phyloP scores from a whole-genome alignment of 2,329 filamentous ascomycete species.

The Verruconis gallopava region DNA sequence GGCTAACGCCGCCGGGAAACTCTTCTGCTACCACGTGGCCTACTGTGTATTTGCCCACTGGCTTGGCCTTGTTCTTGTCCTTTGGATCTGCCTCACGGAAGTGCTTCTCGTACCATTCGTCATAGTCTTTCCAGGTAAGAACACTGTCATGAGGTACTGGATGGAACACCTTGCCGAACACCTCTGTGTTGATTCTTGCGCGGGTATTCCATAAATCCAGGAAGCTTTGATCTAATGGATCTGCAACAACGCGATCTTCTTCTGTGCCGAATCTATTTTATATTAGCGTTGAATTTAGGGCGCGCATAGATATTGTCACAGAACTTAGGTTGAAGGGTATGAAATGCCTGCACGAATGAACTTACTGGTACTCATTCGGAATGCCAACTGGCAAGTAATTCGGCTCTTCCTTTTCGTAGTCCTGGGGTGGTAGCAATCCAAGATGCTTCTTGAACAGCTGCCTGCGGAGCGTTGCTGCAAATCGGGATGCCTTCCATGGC shows the following conservation, averaged over 20 bases:
- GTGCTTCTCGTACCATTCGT: constrained; percentile 54
- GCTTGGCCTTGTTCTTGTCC: constrained; percentile 25
- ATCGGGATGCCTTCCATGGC: constrained; percentile 58
- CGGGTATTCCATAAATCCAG: constrained; percentile 58
- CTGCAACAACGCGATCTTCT: constrained; percentile 48
- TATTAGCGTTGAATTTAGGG: no score
- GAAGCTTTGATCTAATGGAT: constrained; percentile 60
- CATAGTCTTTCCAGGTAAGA: constrained; percentile 59
- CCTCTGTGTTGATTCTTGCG: constrained; percentile 65
- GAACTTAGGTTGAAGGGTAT: no score
- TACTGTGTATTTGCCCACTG: constrained; percentile 52
- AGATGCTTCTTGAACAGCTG: constrained; percentile 87
- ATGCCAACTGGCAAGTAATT: constrained; percentile 46
- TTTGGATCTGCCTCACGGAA: constrained; percentile 39
- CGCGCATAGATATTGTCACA: no score
- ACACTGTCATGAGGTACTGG: constrained; percentile 57
- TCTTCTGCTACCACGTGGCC: constrained; percentile 64
- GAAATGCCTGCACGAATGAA: no score
- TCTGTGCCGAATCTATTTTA: no score
- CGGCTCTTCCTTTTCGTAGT: constrained; percentile 45
- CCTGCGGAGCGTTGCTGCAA: constrained; percentile 68
- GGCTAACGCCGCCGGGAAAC: constrained; percentile 30
- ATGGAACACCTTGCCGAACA: constrained; percentile 74
- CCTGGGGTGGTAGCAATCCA: constrained; percentile 64
- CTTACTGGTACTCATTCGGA: constrained; percentile 37